Conservation (phyloP, 441 rosid species). For the Brassica balearica region DNA sequence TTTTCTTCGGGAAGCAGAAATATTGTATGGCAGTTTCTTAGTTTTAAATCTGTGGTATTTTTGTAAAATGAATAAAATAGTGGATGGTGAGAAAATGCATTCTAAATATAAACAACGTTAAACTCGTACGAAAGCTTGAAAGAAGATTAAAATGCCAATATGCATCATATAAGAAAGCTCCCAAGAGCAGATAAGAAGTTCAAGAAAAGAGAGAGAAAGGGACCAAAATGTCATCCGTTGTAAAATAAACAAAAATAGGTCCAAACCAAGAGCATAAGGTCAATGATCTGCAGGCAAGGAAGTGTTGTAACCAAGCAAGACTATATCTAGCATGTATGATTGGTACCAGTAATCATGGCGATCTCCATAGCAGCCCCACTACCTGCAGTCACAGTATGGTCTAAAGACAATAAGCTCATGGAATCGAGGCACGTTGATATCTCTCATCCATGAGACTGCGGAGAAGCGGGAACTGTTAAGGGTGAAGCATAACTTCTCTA, state of each 20-base stretch:
- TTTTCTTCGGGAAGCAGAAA: not conserved
- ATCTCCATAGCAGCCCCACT: not conserved
- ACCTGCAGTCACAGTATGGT: not conserved
- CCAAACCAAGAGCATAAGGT: not conserved
- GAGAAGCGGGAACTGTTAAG: not conserved
- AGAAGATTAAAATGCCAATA: not conserved
- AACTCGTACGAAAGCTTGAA: not conserved
- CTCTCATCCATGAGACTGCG: not conserved
- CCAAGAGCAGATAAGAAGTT: not conserved
- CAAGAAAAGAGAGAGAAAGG: not conserved
- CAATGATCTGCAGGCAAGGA: not conserved
- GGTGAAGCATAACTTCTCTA: conserved; percentile 1
- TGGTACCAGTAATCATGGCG: not conserved
- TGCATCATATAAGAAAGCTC: conserved; percentile 1
- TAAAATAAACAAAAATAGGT: not conserved
- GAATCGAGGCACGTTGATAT: not conserved
- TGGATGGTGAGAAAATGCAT: not conserved
- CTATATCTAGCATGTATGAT: not conserved
- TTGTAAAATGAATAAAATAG: not conserved
- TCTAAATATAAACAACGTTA: not conserved
- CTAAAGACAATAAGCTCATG: not conserved
- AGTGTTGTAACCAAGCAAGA: not conserved
- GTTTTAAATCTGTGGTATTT: not conserved
- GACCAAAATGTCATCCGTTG: not conserved
- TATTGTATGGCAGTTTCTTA: not conserved